Evolutionary conservation across 2,329 filamentous ascomycete genomes (phyloP), one percentile per base, ranked within the genome.

Genomic region (Aaosphaeria arxii): DNA sequence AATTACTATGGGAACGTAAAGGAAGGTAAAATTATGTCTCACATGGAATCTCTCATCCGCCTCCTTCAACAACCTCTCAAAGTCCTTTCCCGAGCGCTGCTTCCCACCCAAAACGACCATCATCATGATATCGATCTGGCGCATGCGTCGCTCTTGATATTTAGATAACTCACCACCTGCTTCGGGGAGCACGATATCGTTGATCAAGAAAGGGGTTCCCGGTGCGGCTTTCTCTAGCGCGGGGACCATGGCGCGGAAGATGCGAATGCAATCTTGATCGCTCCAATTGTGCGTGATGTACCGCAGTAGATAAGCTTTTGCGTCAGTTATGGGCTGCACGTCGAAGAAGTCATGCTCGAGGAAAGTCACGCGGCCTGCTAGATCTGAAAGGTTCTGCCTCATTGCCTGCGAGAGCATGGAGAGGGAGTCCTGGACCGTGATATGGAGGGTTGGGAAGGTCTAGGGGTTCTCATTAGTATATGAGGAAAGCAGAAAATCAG

Each of bases 271-370:
- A 30, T 74, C 63, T 17, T 58, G 54, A 44, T 74, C 70, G 17
- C 57, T 57, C 67, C 66, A 73, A 46, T 76, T 73, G 50, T 75
- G 73, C 28, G 69, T 50, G 11, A 69, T 54, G 44, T 62, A 61
- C 13, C 69, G 63, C 31, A 72, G 56, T 6, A 73, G 47, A 47
- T 68, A 73, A 5, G 63, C 57, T 42, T 61, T 51, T 9, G 64
- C 61, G 6, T 52, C 48, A 17, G 57, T 51, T 7, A 64, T 39
- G 1, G 67, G 64, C 51, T 73, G 69, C 11, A 57, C 46, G 24
- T 58, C 41, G 48, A 72, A 71, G 52, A 74, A 71, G 52, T 71
- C 61, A 43, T 71, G 68, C 5, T 52, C 46, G 40, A 58, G 46
- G 47, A 67, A 70, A 4, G 36, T 36, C 30, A 70, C 54, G 5